Percentiles rank a stretch among this genome's conserved stretches.
Conservation (phyloP, 164 flowering plant species). For the Magnolia changhungtana region DNA sequence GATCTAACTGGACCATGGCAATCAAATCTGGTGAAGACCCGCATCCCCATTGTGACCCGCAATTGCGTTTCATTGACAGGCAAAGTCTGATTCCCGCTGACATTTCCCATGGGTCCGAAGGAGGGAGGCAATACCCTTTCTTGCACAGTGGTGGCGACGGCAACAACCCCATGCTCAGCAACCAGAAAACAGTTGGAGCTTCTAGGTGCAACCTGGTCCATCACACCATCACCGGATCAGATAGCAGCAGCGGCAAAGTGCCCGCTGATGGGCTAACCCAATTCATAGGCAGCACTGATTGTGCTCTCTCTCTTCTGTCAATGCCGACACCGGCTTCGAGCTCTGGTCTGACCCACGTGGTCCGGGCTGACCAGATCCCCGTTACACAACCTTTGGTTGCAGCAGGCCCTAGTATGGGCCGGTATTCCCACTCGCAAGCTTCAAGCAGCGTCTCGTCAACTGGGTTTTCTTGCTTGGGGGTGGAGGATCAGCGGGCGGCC, state of each 20-base stretch:
- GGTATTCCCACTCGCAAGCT: constrained; percentile 12
- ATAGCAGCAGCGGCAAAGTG: constrained; percentile 25
- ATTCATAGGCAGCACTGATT: constrained; percentile 38
- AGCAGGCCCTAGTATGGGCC: constrained; percentile 20
- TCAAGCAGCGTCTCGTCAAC: constrained; percentile 5
- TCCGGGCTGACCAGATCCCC: constrained; percentile 29
- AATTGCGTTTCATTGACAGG: constrained; percentile 26
- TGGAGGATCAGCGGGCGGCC: constrained; percentile 27
- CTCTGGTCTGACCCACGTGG: constrained; percentile 29
- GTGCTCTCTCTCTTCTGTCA: constrained; percentile 99
- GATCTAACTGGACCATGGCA: constrained; percentile 38
- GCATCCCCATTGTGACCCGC: constrained; percentile 25
- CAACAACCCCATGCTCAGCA: constrained; percentile 1
- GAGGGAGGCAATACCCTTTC: constrained; percentile 48
- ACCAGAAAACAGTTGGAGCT: constrained; percentile 21
- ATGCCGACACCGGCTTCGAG: constrained; percentile 40
- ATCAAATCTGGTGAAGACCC: constrained; percentile 43
- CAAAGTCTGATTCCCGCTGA: constrained; percentile 30
- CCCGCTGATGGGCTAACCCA: constrained; percentile 33
- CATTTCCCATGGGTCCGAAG: constrained; percentile 30
- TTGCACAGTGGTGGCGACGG: constrained; percentile 22
- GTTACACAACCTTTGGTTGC: constrained; percentile 31
- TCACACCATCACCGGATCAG: constrained; percentile 26
- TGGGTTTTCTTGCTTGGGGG: constrained; percentile 17
- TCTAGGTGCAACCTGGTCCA: constrained; percentile 34